Evolutionary conservation across 2,329 filamentous ascomycete species (phyloP).

Genomic region (Pezicula neosporulosa): DNA sequence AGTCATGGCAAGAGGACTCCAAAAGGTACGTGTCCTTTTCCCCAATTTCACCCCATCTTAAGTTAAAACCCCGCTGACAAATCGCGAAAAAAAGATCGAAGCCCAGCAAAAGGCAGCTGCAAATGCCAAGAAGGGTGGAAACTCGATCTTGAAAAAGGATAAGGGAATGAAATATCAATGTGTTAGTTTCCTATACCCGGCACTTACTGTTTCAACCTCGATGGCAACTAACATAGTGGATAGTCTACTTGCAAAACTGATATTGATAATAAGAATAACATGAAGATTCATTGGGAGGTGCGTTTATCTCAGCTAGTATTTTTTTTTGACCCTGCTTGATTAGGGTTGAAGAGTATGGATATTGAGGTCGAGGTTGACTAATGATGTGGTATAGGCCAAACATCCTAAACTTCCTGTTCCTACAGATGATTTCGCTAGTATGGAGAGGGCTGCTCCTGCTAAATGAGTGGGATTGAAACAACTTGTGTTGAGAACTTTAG

Average conservation of each 20-base stretch:
- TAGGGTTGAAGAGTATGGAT: background rate
- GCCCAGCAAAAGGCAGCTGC: background rate
- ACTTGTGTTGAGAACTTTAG: too few relatives aligned
- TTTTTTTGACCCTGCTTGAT: background rate
- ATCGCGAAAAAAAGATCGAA: background rate
- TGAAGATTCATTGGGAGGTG: conserved; percentile 1
- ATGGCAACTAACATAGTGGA: background rate
- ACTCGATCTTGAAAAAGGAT: background rate
- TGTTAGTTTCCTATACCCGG: background rate
- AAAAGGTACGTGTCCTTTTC: background rate
- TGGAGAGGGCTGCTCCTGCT: background rate
- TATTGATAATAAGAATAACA: background rate
- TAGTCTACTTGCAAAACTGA: background rate
- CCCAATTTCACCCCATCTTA: too few relatives aligned
- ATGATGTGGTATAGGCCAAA: background rate
- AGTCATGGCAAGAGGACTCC: background rate
- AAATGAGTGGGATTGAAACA: background rate
- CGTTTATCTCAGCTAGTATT: background rate
- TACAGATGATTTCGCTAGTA: background rate
- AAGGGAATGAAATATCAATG: conserved; percentile 1
- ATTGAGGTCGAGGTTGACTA: background rate
- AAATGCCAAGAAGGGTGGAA: conserved; percentile 1
- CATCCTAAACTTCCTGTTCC: conserved; percentile 1
- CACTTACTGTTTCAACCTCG: background rate
- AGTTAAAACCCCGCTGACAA: background rate